These are phyloP conservation scores for Skeletonema potamos DNA, from an alignment of 108 stramenopile genomes.

Conservation along the genomic window DNA sequence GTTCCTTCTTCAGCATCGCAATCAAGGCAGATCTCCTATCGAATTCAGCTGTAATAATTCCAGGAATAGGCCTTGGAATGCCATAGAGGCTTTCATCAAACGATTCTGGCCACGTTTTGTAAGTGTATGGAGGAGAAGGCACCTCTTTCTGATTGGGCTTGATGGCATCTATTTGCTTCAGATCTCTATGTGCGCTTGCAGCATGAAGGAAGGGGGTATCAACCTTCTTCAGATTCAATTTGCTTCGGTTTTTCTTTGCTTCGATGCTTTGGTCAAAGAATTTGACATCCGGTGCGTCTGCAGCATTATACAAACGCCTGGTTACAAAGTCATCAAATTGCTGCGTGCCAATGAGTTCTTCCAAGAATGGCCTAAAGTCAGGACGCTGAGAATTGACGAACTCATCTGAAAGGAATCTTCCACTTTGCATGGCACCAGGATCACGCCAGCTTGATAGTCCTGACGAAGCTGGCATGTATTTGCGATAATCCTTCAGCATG, in stretches of 20 bases:
- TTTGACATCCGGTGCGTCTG: conserved; percentile 69
- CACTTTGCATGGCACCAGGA: conserved; percentile 20
- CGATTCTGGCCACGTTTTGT: conserved; percentile 76
- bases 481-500: conserved; percentile 81
- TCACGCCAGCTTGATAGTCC: conserved; percentile 39
- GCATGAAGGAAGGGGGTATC: conserved; percentile 81
- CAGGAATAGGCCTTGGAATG: conserved; percentile 75
- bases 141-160: conserved; percentile 52
- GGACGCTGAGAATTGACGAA: conserved; percentile 68
- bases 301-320: conserved; percentile 79
- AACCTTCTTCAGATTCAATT: conserved; percentile 62
- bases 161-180: conserved; percentile 73
- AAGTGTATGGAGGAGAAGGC: conserved; percentile 45
- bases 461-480: conserved; percentile 51
- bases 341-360: conserved; percentile 73
- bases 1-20: conserved; percentile 48
- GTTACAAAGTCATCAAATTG: conserved; percentile 91
- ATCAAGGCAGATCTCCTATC: conserved; percentile 75
- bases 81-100: conserved; percentile 64
- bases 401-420: conserved; percentile 44
- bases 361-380: conserved; percentile 68
- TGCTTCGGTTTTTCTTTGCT: conserved; percentile 83
- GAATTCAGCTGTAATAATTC: conserved; percentile 84
- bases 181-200: conserved; percentile 76
- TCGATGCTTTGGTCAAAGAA: conserved; percentile 90